Conservation (phyloP, 192 early-diverging fungal genomes). For the Coemansia sp. region DNA sequence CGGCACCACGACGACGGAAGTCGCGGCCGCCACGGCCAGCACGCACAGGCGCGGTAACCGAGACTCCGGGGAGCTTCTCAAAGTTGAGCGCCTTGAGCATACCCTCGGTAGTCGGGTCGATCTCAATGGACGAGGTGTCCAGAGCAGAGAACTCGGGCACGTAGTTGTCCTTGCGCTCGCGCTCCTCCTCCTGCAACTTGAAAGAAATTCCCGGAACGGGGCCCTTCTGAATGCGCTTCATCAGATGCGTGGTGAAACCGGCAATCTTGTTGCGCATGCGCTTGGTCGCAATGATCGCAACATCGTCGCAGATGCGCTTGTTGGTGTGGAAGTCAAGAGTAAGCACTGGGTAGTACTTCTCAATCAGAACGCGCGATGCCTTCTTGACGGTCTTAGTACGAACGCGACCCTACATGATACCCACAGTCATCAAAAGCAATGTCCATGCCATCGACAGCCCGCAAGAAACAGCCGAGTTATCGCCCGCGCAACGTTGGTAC, state of each 20-base stretch:
- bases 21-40: constrained; percentile 47
- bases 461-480: neutral
- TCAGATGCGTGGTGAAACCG: constrained; percentile 99
- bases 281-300: constrained; percentile 97
- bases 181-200: constrained; percentile 99
- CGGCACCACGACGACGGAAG: constrained; percentile 42
- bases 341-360: constrained; percentile 99
- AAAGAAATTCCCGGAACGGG: constrained; percentile 99
- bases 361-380: constrained; percentile 99
- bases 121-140: constrained; percentile 83
- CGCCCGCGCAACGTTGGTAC: neutral
- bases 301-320: constrained; percentile 98
- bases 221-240: constrained; percentile 98
- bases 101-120: constrained; percentile 93
- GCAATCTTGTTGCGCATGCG: constrained; percentile 99
- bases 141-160: constrained; percentile 98
- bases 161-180: constrained; percentile 99
- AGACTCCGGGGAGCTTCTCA: constrained; percentile 85
- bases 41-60: constrained; percentile 58
- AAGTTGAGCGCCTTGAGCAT: constrained; percentile 97
- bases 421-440: neutral
- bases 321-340: constrained; percentile 99
- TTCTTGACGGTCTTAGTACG: constrained; percentile 99
- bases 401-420: constrained; percentile 78
- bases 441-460: neutral